These are phyloP conservation scores for Caryopteris hybrid DNA, from an alignment of 305 asterid species.

Conservation along the genomic window DNA sequence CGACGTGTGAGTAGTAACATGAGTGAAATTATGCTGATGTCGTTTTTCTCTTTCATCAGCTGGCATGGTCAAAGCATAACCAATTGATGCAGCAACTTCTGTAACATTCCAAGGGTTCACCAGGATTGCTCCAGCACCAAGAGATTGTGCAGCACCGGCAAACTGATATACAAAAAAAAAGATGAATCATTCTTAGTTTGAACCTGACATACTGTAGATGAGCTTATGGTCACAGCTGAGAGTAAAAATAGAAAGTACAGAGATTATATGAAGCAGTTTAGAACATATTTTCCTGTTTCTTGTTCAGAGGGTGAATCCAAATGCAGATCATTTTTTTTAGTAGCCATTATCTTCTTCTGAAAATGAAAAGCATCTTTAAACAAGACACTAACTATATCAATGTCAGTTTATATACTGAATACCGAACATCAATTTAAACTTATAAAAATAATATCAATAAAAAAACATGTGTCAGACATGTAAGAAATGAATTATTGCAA, in stretches of 20 bases:
- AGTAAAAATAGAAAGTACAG: not conserved
- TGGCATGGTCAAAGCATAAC: constrained; percentile 75
- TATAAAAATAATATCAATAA: too few relatives aligned
- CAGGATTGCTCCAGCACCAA: constrained; percentile 91
- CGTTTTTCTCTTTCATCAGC: constrained; percentile 84
- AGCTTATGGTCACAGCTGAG: not conserved
- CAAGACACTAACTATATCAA: not conserved
- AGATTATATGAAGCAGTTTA: not conserved
- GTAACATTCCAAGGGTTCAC: constrained; percentile 94
- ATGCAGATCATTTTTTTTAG: not conserved
- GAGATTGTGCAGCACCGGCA: constrained; percentile 97
- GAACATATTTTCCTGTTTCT: not conserved
- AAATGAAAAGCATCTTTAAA: not conserved
- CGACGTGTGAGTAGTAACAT: constrained; percentile 83
- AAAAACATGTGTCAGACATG: not conserved
- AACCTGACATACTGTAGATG: not conserved
- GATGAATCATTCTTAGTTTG: not conserved
- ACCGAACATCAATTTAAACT: too few relatives aligned
- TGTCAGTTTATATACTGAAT: not conserved
- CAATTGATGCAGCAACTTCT: constrained; percentile 84
- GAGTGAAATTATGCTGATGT: constrained; percentile 78
- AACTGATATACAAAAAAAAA: constrained; percentile 40
- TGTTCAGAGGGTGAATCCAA: not conserved
- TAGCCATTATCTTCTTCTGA: not conserved
- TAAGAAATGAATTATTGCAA: not conserved